Base-by-base conservation (phyloP, 768 basidiomycete species). In the Pisolithus albus region DNA sequence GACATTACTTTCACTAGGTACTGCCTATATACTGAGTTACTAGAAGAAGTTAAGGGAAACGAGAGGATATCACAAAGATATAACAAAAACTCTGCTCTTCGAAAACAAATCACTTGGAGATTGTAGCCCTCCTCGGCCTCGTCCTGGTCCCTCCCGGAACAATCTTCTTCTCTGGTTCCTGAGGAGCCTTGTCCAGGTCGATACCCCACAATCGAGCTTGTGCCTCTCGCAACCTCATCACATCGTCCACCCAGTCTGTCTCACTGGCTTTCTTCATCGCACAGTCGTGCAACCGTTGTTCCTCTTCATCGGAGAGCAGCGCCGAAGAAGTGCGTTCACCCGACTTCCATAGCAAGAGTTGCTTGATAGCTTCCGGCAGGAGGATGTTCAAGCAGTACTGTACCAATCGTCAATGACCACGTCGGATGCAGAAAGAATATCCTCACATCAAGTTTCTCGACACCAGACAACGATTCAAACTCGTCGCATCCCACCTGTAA, bases 331-430 rank as follows among this genome's bases (percentile, higher is more conserved):
- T 74, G 24, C 88, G 84, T 34, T 75, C 65, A 1, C 83, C 86
- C 15, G 70, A 69, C 10, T 85, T 79, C 84, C 86, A 89, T 13
- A 88, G 67, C n/a, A 87, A 70, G 8, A 91, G 72, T 59, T 91
- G 88, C 40, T 83, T 70, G 38, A 86, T 72, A 3, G 83, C 75
- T 64, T 88, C 88, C 2, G 82, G 84, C 5, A 88, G 72, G 10
- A 91, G 77, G 28, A 91, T 75, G 52, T 84, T 81, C 36, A 79
- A 66, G 61, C 85, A 87, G 56, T 88, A 90, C 85, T 88, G 55
- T 18, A 19, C 32, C 37, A 36, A 46, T 18, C 5, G 38, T 60
- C 40, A 50, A 54, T 30, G 21, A 42, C 30, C 28, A 5, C 18
- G 18, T 23, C 28, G 8, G 38, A 38, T 19, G 41, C 38, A 43